Base-by-base conservation (phyloP, 2,329 filamentous ascomycete genomes). In the Apiospora hydei region DNA sequence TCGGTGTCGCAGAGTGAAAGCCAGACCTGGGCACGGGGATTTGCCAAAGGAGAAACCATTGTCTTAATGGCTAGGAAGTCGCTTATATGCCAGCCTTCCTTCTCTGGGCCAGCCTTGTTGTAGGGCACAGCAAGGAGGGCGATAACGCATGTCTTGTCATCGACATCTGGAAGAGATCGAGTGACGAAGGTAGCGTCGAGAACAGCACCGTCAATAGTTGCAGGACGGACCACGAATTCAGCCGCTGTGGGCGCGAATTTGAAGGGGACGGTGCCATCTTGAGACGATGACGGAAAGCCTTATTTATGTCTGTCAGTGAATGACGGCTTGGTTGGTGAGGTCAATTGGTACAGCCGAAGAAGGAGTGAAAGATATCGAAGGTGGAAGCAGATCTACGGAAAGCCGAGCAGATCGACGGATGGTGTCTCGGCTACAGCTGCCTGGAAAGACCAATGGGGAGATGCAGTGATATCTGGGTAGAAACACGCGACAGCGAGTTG, bases 1-100 rank as follows among this genome's bases (percentile, higher is more conserved):
- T 68, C 72, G 46, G 78, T 71, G 57, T 81, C 76, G 30, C 75
- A 78, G 26, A 72, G 71, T 21, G 78, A 69, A 6, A 81, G 43
- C 79, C 79, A 81, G 14, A 71, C 73, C 68, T 79, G 79, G 11
- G 76, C 53, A 7, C 69, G 72, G 4, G 71, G 70, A 6, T 73
- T 69, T 4, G 73, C 73, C 3, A 75, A 67, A 18, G 73, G 73
- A 38, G 73, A 72, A n/a, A 80, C 70, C 11, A 81, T 75, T 0
- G 76, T 69, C 72, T 76, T 79, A 70, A 77, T 78, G 8, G 79
- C 78, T 1, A 81, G 69, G 69, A 79, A 80, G 68, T 80, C 77
- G 16, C 76, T 66, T 34, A 81, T 70, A 53, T 80, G 77, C 76
- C 77, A 79, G 21, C 79, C 79, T 10, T 78, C 72, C 44, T 80